Evolutionary conservation across 768 basidiomycete species (phyloP), one percentile per base, ranked within the genome.

Genomic region (Filobasidium floriforme): DNA sequence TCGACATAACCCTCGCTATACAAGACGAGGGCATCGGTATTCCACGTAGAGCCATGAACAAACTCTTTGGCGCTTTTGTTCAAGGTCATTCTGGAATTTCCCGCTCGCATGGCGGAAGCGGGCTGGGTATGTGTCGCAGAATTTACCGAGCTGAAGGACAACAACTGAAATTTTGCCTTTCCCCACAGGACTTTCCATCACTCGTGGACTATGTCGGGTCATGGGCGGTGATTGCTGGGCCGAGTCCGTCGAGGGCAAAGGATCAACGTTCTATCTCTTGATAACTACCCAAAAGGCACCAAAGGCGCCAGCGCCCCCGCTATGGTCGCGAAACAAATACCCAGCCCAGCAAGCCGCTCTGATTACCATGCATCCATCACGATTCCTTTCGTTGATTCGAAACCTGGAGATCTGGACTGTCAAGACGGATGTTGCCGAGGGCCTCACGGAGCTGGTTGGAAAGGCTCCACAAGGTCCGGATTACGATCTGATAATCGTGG

Each of bases 11-110:
- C 3, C 44, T 74, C 28, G 70, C 67, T 11, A 70, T 75, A 1
- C 41, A 67, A 24, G 76, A 77, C 51, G 73, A 72, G 59, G 76
- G 76, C 14, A 71, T 75, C 28, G 76, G 76, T 11, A 74, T 77
- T 24, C 62, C 52, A 24, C 15, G 57, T 66, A 70, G 61, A 55
- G 43, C 73, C 61, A 74, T 77, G 73, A 68, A 71, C 57, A 71
- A 69, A 59, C 65, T 77, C 12, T 77, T 75, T 62, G 62, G 63
- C 10, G 61, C 65, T 40, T 77, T 77, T 59, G 69, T 68, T 24
- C 76, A 77, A 51, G 67, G 75, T 6, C 74, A 77, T 54, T 65
- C 63, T 15, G 69, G 69, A 14, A 73, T 72, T 24, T 70, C 75
- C 7, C 63, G 75, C 11, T 70, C 61, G 28, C 72, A 68, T 49